Percentiles rank a stretch among this genome's conserved stretches.
Evolutionary conservation across 2,329 filamentous ascomycete genomes (phyloP).

Genomic region (Ceratocystis cubensis): DNA sequence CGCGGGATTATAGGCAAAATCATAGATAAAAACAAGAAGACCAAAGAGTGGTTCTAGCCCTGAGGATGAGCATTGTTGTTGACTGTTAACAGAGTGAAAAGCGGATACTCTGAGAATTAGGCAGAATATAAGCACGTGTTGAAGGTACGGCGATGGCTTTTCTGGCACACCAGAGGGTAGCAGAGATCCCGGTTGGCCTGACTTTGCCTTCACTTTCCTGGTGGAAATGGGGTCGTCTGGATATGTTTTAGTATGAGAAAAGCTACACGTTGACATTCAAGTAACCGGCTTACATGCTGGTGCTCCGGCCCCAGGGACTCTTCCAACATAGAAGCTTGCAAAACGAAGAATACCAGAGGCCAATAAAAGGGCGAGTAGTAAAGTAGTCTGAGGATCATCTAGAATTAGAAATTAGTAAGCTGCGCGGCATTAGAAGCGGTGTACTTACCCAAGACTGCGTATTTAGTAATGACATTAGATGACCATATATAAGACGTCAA

Average conservation of each 20-base stretch:
- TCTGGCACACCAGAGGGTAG: constrained; percentile 29
- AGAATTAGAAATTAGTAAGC: neutral
- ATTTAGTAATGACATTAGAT: constrained; percentile 18
- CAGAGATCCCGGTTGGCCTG: neutral
- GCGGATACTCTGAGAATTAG: constrained; percentile 38
- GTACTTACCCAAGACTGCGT: constrained; percentile 20
- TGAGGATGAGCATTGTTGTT: constrained; percentile 39
- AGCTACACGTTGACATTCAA: neutral
- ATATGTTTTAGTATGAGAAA: neutral
- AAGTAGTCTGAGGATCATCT: constrained; percentile 21
- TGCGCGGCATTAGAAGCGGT: neutral
- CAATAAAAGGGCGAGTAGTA: constrained; percentile 34
- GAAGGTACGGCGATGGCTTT: constrained; percentile 36
- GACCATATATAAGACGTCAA: constrained; percentile 17
- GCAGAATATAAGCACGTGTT: constrained; percentile 34
- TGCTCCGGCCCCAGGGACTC: constrained; percentile 25
- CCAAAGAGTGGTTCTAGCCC: constrained; percentile 35
- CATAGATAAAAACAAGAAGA: constrained; percentile 18
- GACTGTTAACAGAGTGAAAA: constrained; percentile 34
- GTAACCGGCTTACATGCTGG: constrained; percentile 5
- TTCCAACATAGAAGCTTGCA: constrained; percentile 23
- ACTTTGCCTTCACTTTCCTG: neutral
- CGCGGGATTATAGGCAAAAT: constrained; percentile 13
- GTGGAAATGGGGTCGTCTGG: constrained; percentile 13
- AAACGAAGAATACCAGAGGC: constrained; percentile 29